A percentile compares a stretch with the other conserved stretches of the same genome.
These are phyloP conservation scores for Neurospora discreta DNA, from an alignment of 495 filamentous ascomycete genomes.

Conservation along the genomic window DNA sequence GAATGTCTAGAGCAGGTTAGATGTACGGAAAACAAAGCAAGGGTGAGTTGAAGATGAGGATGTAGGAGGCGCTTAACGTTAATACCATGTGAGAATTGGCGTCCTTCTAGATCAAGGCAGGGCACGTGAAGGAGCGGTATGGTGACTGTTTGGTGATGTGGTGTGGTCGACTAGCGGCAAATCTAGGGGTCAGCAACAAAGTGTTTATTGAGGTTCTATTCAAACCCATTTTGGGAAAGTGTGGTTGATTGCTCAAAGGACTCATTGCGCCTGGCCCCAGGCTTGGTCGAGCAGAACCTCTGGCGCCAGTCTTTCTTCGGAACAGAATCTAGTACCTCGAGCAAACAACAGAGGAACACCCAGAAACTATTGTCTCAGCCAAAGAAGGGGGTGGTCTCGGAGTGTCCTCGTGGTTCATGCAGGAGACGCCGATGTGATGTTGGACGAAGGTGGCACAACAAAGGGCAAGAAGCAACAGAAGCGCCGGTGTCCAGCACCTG, in stretches of 20 bases:
- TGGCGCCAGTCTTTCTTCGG: neutral
- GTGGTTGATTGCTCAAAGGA: neutral
- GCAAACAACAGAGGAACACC: neutral
- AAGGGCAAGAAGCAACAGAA: neutral
- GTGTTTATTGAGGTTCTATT: conserved; percentile 25
- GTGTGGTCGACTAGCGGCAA: neutral
- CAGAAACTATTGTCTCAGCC: neutral
- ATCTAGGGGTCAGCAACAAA: neutral
- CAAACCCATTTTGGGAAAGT: conserved; percentile 20
- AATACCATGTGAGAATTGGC: neutral
- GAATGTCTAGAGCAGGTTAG: neutral
- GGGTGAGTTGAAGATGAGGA: neutral
- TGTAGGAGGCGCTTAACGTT: neutral
- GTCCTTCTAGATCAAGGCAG: neutral
- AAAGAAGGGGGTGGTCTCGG: neutral
- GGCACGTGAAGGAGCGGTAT: neutral
- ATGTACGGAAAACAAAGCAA: neutral
- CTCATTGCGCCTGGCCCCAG: neutral
- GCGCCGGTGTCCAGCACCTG: neutral
- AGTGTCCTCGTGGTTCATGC: neutral
- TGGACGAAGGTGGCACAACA: neutral
- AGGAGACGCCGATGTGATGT: neutral
- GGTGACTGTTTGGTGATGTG: neutral
- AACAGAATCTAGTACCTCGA: neutral
- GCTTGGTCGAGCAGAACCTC: neutral